Percentiles rank a stretch among this genome's conserved stretches.
phyloP scores from a whole-genome alignment of 129 eudicot genomes.

The Saposhnikovia divaricata region DNA sequence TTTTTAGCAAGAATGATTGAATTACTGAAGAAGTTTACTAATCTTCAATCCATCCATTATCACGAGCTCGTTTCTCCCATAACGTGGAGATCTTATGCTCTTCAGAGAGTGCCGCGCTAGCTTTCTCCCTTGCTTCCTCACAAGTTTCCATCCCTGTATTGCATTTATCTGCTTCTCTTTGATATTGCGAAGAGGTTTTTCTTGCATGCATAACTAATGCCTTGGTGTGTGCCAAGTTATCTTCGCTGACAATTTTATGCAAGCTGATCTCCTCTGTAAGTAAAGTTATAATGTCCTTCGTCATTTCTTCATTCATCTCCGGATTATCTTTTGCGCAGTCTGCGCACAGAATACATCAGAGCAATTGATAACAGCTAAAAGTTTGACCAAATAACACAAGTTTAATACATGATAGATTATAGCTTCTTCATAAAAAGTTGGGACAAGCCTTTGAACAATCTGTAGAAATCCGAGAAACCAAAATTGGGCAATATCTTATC shows the following conservation, averaged over 20 bases:
- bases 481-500: not conserved
- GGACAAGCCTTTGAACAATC: too few relatives aligned
- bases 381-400: not conserved
- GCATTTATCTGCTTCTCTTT: conserved; percentile 58
- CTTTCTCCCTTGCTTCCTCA: conserved; percentile 48
- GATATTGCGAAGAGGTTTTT: conserved; percentile 37
- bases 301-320: conserved; percentile 36
- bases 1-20: not conserved
- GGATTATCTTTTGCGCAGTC: conserved; percentile 50
- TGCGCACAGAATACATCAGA: not conserved
- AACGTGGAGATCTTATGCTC: conserved; percentile 34
- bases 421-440: not conserved
- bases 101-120: conserved; percentile 27
- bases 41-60: conserved; percentile 27
- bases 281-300: conserved; percentile 31
- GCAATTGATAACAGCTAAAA: not conserved
- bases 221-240: conserved; percentile 30
- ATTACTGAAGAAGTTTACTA: not conserved
- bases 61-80: conserved; percentile 48
- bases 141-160: conserved; percentile 37
- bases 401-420: not conserved
- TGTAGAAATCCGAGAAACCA: not conserved
- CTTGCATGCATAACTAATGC: conserved; percentile 26
- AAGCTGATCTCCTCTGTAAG: conserved; percentile 34
- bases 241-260: conserved; percentile 26